Base-by-base conservation (phyloP, 495 filamentous ascomycete species). In the Daldinia grandis region DNA sequence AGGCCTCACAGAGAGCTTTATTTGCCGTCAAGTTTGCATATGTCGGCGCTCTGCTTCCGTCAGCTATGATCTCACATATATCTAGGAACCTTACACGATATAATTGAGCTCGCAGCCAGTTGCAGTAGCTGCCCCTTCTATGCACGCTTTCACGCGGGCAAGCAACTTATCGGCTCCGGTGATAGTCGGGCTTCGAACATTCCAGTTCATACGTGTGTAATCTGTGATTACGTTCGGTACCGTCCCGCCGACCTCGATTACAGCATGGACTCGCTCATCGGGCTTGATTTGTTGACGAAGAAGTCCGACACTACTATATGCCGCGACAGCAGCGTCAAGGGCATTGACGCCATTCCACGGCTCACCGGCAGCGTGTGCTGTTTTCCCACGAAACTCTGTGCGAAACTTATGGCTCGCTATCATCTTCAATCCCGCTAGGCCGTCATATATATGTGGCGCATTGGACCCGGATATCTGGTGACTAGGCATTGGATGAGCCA, bases 261-360 rank as follows among this genome's bases (percentile, higher is more conserved):
- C 76, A 0, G 81, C 78, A 51, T 86, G 83, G 19, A 85, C 76
- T 38, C 79, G 78, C 60, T 86, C 78, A 15, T 76, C 69, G 0
- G 82, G 81, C 10, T 77, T 38, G 25, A 87, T 87, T 74, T 91
- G 89, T 67, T 91, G 89, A 4, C 89, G 84, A 5, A 91, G 77
- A 33, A 90, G 83, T 19, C 85, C 81, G 35, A 91, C 78, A 62
- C 83, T 86, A 72, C 88, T 89, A 73, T 91, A 92, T 4, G 87
- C 84, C 0, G 84, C 78, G 14, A 89, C 84, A 8, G 88, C 76
- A 5, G 88, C 89, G 72, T 90, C 88, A 5, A 90, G 82, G 0
- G 89, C 88, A 69, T 91, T 91, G 66, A 89, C 78, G 5, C 87
- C 87, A 12, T 87, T 84, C 88, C 88, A 90, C 0, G 89, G 90